These are phyloP conservation scores for Cyanophora paradoxa DNA, from an alignment of 78 protist species.

Conservation along the genomic window DNA sequence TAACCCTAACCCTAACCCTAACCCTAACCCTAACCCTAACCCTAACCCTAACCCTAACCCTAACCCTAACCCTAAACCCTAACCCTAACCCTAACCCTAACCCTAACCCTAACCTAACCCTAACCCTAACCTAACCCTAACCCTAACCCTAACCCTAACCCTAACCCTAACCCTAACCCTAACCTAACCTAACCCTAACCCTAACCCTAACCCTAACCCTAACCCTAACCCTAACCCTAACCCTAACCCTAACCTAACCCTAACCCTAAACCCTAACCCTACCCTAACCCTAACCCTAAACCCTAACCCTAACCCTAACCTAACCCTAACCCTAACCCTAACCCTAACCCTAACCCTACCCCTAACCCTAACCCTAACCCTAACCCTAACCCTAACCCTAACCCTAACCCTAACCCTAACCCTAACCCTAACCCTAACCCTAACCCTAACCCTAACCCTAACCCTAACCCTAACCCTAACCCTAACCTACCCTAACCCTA, in stretches of 20 bases:
- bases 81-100: slow-evolving; percentile 21
- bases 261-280: slow-evolving; percentile 10
- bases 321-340: not conserved
- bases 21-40: slow-evolving; percentile 21
- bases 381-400: not conserved
- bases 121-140: too few species aligned
- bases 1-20: slow-evolving; percentile 13
- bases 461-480: slow-evolving; percentile 26
- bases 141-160: slow-evolving; percentile 22
- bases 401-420: slow-evolving; percentile 21
- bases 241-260: too few species aligned
- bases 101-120: too few species aligned
- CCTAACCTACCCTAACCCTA: too few species aligned
- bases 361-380: too few species aligned
- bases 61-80: slow-evolving; percentile 13
- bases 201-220: slow-evolving; percentile 13
- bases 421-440: slow-evolving; percentile 25
- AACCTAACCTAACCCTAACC: slow-evolving; percentile 13
- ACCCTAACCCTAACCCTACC: not conserved
- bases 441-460: slow-evolving; percentile 23
- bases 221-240: slow-evolving; percentile 24
- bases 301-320: not conserved
- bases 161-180: too few species aligned
- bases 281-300: too few species aligned
- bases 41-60: slow-evolving; percentile 15